These are phyloP conservation scores for Massariosphaeria phaeospora DNA, from an alignment of 495 filamentous ascomycete species.

Conservation along the genomic window DNA sequence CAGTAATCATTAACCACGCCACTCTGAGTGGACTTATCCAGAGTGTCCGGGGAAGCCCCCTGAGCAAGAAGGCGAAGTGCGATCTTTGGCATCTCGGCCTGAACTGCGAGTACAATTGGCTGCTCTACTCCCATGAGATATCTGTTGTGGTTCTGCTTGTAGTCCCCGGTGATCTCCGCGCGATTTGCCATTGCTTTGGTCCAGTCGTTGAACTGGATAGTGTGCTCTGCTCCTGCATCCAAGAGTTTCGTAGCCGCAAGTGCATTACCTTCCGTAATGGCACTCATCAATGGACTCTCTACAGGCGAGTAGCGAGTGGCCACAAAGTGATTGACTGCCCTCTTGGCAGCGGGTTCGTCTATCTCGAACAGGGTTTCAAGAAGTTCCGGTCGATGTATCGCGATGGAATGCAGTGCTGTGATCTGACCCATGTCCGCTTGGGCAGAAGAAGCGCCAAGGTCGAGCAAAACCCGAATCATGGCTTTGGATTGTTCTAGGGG, in stretches of 20 bases:
- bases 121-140: constrained; percentile 48
- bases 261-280: constrained; percentile 41
- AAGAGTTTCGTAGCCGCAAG: constrained; percentile 45
- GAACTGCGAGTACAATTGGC: constrained; percentile 56
- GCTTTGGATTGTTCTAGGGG: constrained; percentile 54
- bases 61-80: constrained; percentile 54
- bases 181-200: constrained; percentile 39
- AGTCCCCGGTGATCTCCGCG: constrained; percentile 15
- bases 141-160: constrained; percentile 42
- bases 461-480: constrained; percentile 59
- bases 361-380: constrained; percentile 54
- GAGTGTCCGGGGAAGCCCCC: constrained; percentile 55
- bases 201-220: constrained; percentile 42
- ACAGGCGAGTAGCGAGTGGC: constrained; percentile 26
- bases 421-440: constrained; percentile 59
- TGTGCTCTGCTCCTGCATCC: constrained; percentile 43
- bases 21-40: constrained; percentile 40
- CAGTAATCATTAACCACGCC: constrained; percentile 32
- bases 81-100: constrained; percentile 46
- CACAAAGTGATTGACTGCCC: constrained; percentile 59
- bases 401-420: constrained; percentile 59
- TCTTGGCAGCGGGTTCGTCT: constrained; percentile 56
- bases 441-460: constrained; percentile 64
- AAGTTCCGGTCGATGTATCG: constrained; percentile 46
- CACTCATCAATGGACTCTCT: constrained; percentile 44